Base-by-base conservation (phyloP, 2,329 filamentous ascomycete species). In the Fusarium tanahbumbuense region DNA sequence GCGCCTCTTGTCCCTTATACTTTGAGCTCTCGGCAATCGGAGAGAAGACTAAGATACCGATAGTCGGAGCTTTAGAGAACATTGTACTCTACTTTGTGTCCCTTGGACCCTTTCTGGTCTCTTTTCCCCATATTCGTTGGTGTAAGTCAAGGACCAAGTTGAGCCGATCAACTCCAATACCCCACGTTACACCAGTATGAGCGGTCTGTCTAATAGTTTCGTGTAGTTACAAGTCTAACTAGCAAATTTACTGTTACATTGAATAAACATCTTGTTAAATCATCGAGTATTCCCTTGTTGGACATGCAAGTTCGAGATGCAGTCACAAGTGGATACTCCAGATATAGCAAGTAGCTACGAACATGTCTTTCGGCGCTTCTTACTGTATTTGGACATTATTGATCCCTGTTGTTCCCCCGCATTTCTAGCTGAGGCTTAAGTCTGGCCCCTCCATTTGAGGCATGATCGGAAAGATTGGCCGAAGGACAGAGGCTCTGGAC, bases 1-100 rank as follows among this genome's bases (percentile, higher is more conserved):
- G 68, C 60, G 23, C 66, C 30, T 62, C 37, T 52, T 25, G 23
- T 48, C 30, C 56, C 67, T 70, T 70, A 71, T 70, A 70, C 46
- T 34, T 25, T 22, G 27, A 64, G 28, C 20, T 48, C 23, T 45
- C 30, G 18, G 47, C 12, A n/a, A 46, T 41, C 23, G 41, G 47
- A 23, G n/a, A 18, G 28, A 15, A 52, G 23, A 10, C 8, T 13
- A 9, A n/a, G 40, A 45, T 27, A 66, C 48, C 45, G 56, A 60
- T 41, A 45, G 18, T 69, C 66, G 60, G 66, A 62, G 66, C 44
- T 55, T 37, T 34, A 18, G 23, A 50, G 20, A 42, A 46, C 50
- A 40, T 32, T 40, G 37, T 37, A 53, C 8, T 23, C 12, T 52
- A 41, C 40, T 34, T 28, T 42, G 25, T 32, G 40, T n/a, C 53